Percentiles rank a stretch among this genome's conserved stretches.
Conservation (phyloP, 805 yeast genomes). For the Candida namnaoensis region DNA sequence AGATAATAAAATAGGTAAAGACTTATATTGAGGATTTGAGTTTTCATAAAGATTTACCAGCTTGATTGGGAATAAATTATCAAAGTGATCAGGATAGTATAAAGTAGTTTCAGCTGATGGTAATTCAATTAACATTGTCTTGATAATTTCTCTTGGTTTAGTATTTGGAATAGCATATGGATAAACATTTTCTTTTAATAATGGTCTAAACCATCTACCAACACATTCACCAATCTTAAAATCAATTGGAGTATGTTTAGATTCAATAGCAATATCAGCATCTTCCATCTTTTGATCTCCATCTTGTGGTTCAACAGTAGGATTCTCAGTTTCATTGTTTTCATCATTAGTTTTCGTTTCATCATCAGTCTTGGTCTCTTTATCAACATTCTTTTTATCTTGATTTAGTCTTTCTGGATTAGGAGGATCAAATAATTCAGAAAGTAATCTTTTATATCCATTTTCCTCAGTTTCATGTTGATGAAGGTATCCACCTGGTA, state of each 20-base stretch:
- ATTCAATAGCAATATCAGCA: neutral
- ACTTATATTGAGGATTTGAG: conserved; percentile 7
- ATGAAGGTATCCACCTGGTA: conserved; percentile 8
- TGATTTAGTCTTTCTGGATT: no score
- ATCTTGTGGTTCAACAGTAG: no score
- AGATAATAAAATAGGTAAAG: conserved; percentile 26
- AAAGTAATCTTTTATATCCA: conserved; percentile 6
- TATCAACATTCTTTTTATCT: no score
- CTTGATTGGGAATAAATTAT: conserved; percentile 2
- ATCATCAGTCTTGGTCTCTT: no score
- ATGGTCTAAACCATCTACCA: conserved; percentile 11
- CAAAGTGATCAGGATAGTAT: conserved; percentile 2
- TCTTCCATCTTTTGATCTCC: neutral
- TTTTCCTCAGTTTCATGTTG: conserved; percentile 7
- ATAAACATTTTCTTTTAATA: conserved; percentile 5
- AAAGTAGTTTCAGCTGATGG: conserved; percentile 1
- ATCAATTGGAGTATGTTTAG: neutral
- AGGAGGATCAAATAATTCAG: conserved; percentile 3
- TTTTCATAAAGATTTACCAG: conserved; percentile 8
- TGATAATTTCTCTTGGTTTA: conserved; percentile 6
- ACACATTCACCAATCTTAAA: conserved; percentile 3
- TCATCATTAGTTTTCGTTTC: no score
- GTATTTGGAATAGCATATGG: conserved; percentile 7
- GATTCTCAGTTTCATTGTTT: no score
- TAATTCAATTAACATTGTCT: conserved; percentile 5